phyloP scores from a whole-genome alignment of 1,284 basidiomycete genomes.

The Malassezia pachydermatis region DNA sequence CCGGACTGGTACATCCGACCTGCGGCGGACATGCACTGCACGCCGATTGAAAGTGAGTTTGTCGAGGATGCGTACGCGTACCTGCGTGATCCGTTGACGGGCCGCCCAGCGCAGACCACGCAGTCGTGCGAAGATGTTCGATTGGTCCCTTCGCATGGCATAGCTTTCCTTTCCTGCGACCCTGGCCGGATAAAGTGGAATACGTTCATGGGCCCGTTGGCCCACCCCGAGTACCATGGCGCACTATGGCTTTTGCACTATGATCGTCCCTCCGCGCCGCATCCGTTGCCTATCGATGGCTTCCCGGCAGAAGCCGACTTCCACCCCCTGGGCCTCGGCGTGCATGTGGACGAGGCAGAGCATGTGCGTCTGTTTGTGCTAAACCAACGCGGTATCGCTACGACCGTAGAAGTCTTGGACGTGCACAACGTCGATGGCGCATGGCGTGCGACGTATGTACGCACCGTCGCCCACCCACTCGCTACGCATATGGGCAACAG shows the following conservation, averaged over 20 bases:
- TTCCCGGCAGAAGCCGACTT: conserved; percentile 12
- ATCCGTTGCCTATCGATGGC: neutral
- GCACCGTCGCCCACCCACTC: conserved; percentile 10
- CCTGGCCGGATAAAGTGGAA: conserved; percentile 18
- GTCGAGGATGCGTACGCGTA: conserved; percentile 4
- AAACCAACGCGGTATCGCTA: conserved; percentile 8
- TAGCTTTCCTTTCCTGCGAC: conserved; percentile 18
- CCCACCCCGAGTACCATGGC: conserved; percentile 7
- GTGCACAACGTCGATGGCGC: neutral
- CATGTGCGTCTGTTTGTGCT: conserved; percentile 15
- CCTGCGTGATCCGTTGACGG: neutral
- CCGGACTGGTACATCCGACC: conserved; percentile 5
- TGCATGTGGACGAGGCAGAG: neutral
- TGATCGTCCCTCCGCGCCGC: neutral
- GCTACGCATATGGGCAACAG: conserved; percentile 53
- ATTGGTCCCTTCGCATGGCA: neutral
- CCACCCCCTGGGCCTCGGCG: conserved; percentile 18
- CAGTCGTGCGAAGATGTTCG: conserved; percentile 16
- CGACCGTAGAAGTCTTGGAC: conserved; percentile 18
- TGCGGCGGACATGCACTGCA: neutral
- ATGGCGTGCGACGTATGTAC: conserved; percentile 16
- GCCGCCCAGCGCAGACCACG: neutral
- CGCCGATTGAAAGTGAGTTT: neutral
- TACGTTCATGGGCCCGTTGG: conserved; percentile 12
- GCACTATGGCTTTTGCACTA: conserved; percentile 16